Percentiles rank a stretch among this genome's conserved stretches.
phyloP scores from a whole-genome alignment of 805 yeast genomes.

The Candida wancherniae region DNA sequence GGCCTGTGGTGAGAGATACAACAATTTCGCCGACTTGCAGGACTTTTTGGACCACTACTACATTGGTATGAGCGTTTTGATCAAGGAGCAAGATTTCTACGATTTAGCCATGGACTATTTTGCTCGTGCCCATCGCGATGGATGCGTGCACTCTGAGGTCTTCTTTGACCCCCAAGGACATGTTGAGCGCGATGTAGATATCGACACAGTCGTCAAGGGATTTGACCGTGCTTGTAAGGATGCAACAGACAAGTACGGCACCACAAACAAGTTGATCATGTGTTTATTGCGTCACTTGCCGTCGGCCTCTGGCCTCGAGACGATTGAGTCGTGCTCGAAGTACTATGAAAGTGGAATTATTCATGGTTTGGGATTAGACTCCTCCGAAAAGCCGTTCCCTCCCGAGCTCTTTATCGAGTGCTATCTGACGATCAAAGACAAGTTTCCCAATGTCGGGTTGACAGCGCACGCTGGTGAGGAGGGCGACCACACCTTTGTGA shows the following conservation, averaged over 20 bases:
- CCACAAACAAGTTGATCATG: conserved; percentile 72
- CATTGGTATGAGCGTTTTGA: conserved; percentile 74
- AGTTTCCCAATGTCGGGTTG: conserved; percentile 51
- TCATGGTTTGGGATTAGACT: conserved; percentile 78
- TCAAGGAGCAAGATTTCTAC: conserved; percentile 65
- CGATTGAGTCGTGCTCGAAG: conserved; percentile 49
- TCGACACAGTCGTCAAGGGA: conserved; percentile 61
- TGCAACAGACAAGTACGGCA: conserved; percentile 56
- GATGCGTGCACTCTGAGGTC: conserved; percentile 66
- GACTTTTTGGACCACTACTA: conserved; percentile 77
- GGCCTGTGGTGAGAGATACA: conserved; percentile 51
- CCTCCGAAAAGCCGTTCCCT: conserved; percentile 74
- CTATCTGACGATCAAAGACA: conserved; percentile 44
- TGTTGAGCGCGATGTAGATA: conserved; percentile 56
- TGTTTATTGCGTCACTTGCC: conserved; percentile 77
- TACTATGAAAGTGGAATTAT: conserved; percentile 55
- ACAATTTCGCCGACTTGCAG: conserved; percentile 61
- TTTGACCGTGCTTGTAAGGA: conserved; percentile 62
- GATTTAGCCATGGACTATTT: conserved; percentile 76
- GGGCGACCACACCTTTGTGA: conserved; percentile 69
- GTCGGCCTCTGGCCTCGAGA: conserved; percentile 49
- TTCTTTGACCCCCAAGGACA: conserved; percentile 88
- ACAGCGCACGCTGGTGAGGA: conserved; percentile 93
- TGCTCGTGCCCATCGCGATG: conserved; percentile 52
- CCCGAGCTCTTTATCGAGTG: conserved; percentile 66